Base-by-base conservation (phyloP, 1,284 basidiomycete genomes). In the Pyrrhoderma lamaoense region DNA sequence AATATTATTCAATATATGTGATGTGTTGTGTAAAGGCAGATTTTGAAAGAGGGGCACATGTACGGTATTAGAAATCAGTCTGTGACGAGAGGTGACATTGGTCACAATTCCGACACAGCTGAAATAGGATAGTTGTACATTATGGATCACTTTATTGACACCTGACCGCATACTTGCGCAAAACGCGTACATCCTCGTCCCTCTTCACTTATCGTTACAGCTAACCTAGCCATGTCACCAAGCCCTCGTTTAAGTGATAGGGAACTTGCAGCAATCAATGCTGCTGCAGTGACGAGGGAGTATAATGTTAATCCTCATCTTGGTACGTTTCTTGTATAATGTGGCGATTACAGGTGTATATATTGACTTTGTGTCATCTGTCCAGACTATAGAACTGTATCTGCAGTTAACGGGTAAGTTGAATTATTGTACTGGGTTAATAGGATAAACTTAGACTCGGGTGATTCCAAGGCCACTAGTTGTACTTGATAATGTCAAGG, bases 401-500 rank as follows among this genome's bases (percentile, higher is more conserved):
- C 92, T 64, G 93, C 92, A 57, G 89, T 98, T 69, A 98, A 98
- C 65, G 94, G 93, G 92, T 90, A 51, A 42, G 42, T 57, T 14
- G 52, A 48, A 51, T 49, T 21, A 46, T 16, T 47, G 13, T 14
- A 54, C 46, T 49, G 48, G n/a, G n/a, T n/a, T n/a, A n/a, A 37
- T 51, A 56, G 52, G 54, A 58, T 51, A 51, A 54, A 50, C 61
- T 52, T 57, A 55, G 53, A 55, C 45, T 25, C 14, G 4, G 38
- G 8, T 18, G 21, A 19, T 38, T 43, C 38, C 22, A 63, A 94
- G 92, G 47, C 92, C 92, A 42, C 77, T 99, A 49, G 96, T 99
- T 55, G 86, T 99, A 14, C 76, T 99, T 58, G 96, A 99, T 73
- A 97, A 99, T 67, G 96, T 99, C 79, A 98, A 98, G 75, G 92